Conservation (phyloP, 78 protist species). For the Protostelium mycophagum region DNA sequence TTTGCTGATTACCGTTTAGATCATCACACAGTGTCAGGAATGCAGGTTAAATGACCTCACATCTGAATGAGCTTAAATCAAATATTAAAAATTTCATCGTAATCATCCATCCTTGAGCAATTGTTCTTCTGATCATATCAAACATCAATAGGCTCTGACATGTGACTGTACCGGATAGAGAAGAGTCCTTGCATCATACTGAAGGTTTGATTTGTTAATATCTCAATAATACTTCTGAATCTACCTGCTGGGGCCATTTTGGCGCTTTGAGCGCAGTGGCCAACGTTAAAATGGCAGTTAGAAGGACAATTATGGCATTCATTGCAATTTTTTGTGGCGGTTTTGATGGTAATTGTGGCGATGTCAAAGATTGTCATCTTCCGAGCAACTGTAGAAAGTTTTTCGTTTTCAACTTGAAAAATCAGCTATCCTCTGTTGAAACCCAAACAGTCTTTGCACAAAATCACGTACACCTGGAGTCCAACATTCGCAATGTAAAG, state of each 20-base stretch:
- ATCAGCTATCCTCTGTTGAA: too few species aligned
- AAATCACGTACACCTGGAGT: too few species aligned
- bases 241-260: background rate
- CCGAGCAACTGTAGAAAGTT: too few species aligned
- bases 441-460: too few species aligned
- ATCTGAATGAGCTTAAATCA: background rate
- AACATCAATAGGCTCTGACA: conserved; percentile 50
- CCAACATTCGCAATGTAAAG: too few species aligned
- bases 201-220: background rate
- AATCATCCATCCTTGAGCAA: conserved; percentile 45
- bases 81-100: conserved; percentile 22
- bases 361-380: too few species aligned
- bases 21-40: too few species aligned
- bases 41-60: too few species aligned
- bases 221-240: background rate
- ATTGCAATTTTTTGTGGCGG: background rate
- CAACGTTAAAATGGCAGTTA: background rate
- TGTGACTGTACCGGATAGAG: conserved; percentile 45
- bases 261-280: background rate
- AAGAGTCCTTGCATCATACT: conserved; percentile 52
- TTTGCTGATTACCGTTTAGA: too few species aligned
- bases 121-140: conserved; percentile 47
- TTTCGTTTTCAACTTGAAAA: too few species aligned
- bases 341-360: too few species aligned
- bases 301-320: background rate